Conservation (phyloP, 805 yeast species). For the Ogataea naganishii region DNA sequence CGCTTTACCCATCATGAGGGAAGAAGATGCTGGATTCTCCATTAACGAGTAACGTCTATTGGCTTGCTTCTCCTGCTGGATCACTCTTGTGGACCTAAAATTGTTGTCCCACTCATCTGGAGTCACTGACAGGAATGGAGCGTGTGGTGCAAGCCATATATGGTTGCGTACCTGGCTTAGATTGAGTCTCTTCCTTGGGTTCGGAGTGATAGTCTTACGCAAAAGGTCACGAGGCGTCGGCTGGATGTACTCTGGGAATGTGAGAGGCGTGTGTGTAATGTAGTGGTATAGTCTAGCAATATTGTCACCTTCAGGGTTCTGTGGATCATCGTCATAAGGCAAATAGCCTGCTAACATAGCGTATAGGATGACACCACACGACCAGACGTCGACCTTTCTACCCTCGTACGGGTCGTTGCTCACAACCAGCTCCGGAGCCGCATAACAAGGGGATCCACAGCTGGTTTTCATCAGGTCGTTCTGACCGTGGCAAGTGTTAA, state of each 20-base stretch:
- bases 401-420: constrained; percentile 85
- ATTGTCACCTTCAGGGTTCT: constrained; percentile 93
- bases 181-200: constrained; percentile 68
- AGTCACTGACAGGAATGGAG: constrained; percentile 70
- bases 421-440: constrained; percentile 94
- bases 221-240: constrained; percentile 88
- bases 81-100: constrained; percentile 31
- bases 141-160: constrained; percentile 83
- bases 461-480: constrained; percentile 85
- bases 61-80: constrained; percentile 13
- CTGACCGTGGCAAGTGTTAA: constrained; percentile 62
- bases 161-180: constrained; percentile 69
- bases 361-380: constrained; percentile 88
- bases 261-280: constrained; percentile 83
- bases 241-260: constrained; percentile 89
- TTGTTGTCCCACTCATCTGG: constrained; percentile 86
- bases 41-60: constrained; percentile 33
- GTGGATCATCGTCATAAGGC: constrained; percentile 96
- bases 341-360: constrained; percentile 97
- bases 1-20: constrained; percentile 29
- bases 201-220: constrained; percentile 75
- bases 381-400: constrained; percentile 93
- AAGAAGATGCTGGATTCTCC: constrained; percentile 34
- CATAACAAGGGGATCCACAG: constrained; percentile 97
- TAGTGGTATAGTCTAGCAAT: constrained; percentile 85